phyloP scores from a whole-genome alignment of 1,284 basidiomycete genomes.

The Tilletia horrida region DNA sequence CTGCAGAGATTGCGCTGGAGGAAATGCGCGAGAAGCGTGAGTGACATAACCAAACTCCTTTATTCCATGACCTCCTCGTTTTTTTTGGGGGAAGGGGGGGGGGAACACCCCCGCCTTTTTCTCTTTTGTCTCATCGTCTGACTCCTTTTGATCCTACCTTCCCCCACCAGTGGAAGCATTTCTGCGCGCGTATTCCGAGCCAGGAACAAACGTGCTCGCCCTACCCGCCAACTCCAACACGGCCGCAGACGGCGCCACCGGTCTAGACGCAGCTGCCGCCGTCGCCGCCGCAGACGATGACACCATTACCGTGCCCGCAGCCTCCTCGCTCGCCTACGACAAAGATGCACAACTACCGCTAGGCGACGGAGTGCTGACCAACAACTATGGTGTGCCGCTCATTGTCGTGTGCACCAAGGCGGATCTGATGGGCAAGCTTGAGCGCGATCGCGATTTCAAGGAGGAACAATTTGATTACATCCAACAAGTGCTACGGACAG shows the following conservation, averaged over 20 bases:
- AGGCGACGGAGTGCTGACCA: constrained; percentile 34
- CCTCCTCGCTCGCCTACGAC: constrained; percentile 49
- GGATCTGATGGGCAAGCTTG: constrained; percentile 54
- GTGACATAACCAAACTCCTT: constrained; percentile 51
- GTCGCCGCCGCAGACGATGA: constrained; percentile 6
- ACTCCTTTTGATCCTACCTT: too few species aligned
- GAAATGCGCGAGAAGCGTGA: constrained; percentile 77
- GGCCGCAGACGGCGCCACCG: constrained; percentile 2
- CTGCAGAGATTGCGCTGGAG: constrained; percentile 35
- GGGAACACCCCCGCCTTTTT: not conserved
- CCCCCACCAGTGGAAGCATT: constrained; percentile 81
- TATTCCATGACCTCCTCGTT: too few species aligned
- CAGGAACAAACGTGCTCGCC: constrained; percentile 56
- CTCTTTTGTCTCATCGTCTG: too few species aligned
- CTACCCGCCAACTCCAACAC: constrained; percentile 28
- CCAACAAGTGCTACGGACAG: constrained; percentile 86
- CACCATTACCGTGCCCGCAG: constrained; percentile 56
- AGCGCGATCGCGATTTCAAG: constrained; percentile 57
- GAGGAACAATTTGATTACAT: constrained; percentile 93
- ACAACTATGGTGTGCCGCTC: constrained; percentile 73
- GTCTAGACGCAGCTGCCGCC: constrained; percentile 5
- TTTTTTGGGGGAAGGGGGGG: too few species aligned
- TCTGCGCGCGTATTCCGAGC: constrained; percentile 84
- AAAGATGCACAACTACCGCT: constrained; percentile 32
- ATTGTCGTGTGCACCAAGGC: constrained; percentile 79